Percentiles rank a stretch among this genome's conserved stretches.
Conservation (phyloP, 805 yeast genomes). For the Saturnispora gosingensis region DNA sequence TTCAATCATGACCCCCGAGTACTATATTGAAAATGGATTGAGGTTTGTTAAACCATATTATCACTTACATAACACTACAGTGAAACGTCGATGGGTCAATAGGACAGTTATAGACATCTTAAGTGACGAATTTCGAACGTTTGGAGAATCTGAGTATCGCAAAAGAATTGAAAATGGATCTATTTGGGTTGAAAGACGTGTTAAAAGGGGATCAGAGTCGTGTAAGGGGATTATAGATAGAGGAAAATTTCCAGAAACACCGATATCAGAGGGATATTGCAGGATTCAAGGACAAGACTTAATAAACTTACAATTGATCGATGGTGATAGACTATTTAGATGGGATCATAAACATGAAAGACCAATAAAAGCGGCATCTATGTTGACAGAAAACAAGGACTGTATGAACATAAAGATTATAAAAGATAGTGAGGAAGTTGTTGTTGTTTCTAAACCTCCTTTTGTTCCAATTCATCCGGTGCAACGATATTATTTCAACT, state of each 20-base stretch:
- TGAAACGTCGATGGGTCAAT: slow-evolving; percentile 38
- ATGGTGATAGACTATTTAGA: slow-evolving; percentile 24
- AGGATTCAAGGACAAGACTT: slow-evolving; percentile 26
- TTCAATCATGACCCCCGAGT: slow-evolving; percentile 2
- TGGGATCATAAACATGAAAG: slow-evolving; percentile 26
- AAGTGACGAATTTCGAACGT: slow-evolving; percentile 31
- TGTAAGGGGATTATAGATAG: slow-evolving; percentile 11
- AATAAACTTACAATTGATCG: slow-evolving; percentile 11
- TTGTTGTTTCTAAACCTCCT: slow-evolving; percentile 42
- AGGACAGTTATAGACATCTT: slow-evolving; percentile 32
- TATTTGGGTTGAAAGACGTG: slow-evolving; percentile 14
- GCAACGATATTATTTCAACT: slow-evolving; percentile 36
- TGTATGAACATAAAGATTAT: slow-evolving; percentile 9
- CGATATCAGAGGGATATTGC: slow-evolving; percentile 5
- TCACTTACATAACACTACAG: slow-evolving; percentile 28
- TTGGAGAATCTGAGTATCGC: slow-evolving; percentile 18
- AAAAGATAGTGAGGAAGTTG: slow-evolving; percentile 22
- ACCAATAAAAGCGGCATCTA: slow-evolving; percentile 14
- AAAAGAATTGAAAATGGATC: slow-evolving; percentile 14
- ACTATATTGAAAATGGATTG: slow-evolving; percentile 6
- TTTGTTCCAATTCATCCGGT: slow-evolving; percentile 51
- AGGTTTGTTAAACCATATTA: slow-evolving; percentile 33
- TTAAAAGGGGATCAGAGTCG: background rate
- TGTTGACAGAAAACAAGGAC: slow-evolving; percentile 5
- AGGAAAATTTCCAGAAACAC: slow-evolving; percentile 1